Conservation (phyloP, 2,329 filamentous ascomycete genomes). For the Fusarium napiforme region DNA sequence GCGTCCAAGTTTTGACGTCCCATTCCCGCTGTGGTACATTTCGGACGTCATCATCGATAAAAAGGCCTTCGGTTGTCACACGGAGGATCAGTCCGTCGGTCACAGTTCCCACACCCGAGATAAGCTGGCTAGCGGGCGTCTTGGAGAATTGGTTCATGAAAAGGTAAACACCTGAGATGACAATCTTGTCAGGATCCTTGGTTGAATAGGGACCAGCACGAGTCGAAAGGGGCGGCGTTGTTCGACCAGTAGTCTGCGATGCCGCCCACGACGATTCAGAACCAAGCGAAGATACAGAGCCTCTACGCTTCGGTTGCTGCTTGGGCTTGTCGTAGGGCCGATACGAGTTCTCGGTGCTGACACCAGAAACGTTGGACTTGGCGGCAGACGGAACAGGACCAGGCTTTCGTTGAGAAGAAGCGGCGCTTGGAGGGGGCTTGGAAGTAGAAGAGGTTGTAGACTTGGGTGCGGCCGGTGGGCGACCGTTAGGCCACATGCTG, state of each 20-base stretch:
- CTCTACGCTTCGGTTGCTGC: slow-evolving; percentile 65
- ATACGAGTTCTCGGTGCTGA: slow-evolving; percentile 75
- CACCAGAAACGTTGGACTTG: slow-evolving; percentile 67
- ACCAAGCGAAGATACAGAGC: slow-evolving; percentile 73
- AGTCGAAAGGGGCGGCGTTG: slow-evolving; percentile 83
- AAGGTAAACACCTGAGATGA: slow-evolving; percentile 90
- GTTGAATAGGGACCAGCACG: slow-evolving; percentile 84
- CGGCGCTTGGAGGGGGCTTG: slow-evolving; percentile 39
- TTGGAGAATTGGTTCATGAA: slow-evolving; percentile 91
- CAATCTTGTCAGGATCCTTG: slow-evolving; percentile 93
- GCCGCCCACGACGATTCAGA: slow-evolving; percentile 90
- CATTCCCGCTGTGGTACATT: slow-evolving; percentile 95
- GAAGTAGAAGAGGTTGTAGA: slow-evolving; percentile 42
- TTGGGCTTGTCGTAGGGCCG: slow-evolving; percentile 80
- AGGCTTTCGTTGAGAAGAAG: slow-evolving; percentile 48
- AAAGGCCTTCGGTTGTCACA: slow-evolving; percentile 92
- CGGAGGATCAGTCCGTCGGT: slow-evolving; percentile 92
- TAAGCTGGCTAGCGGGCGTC: slow-evolving; percentile 89
- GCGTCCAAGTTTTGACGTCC: slow-evolving; percentile 98
- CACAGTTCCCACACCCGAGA: slow-evolving; percentile 84
- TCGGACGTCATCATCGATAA: slow-evolving; percentile 95
- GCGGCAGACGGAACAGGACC: slow-evolving; percentile 60
- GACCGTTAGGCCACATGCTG: slow-evolving; percentile 75
- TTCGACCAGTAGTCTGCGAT: slow-evolving; percentile 84
- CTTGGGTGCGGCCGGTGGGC: slow-evolving; percentile 53